These are phyloP conservation scores for Pleurotus cornucopiae DNA, from an alignment of 768 basidiomycete species.

Conservation along the genomic window DNA sequence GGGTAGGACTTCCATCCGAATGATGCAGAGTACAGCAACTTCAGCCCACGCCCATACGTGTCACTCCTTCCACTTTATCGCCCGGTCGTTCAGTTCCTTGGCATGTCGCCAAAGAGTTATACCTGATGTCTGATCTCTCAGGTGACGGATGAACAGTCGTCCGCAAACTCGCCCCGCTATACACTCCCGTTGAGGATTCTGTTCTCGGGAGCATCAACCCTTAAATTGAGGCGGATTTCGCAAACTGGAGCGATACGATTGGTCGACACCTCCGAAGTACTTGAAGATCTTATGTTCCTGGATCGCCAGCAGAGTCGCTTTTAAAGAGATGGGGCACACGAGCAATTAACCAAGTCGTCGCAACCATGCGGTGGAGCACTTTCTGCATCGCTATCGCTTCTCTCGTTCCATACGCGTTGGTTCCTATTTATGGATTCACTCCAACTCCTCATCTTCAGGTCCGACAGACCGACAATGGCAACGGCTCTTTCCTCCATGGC, in stretches of 20 bases:
- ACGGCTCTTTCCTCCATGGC: slow-evolving; percentile 5
- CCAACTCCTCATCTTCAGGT: neutral
- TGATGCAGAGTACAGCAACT: neutral
- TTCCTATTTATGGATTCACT: slow-evolving; percentile 3
- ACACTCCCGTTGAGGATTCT: neutral
- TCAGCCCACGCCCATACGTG: neutral
- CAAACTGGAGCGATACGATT: slow-evolving; percentile 1
- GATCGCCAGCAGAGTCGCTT: neutral
- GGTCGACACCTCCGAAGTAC: neutral
- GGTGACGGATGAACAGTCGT: neutral
- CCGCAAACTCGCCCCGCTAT: neutral
- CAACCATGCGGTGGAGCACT: slow-evolving; percentile 6
- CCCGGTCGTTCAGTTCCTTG: neutral
- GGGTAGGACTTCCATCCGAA: neutral
- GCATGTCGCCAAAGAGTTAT: neutral
- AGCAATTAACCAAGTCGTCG: neutral
- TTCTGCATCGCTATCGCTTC: slow-evolving; percentile 1
- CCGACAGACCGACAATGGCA: neutral
- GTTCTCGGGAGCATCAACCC: neutral
- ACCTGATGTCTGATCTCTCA: slow-evolving; percentile 2
- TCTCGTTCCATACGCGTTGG: slow-evolving; percentile 1
- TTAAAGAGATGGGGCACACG: slow-evolving; percentile 4
- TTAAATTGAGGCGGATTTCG: neutral
- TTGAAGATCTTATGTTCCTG: neutral
- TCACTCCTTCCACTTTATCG: slow-evolving; percentile 5